A percentile compares a stretch with the other conserved stretches of the same genome.
Conservation (phyloP, 345 rosid species). For the Xanthoceras sorbifolium region DNA sequence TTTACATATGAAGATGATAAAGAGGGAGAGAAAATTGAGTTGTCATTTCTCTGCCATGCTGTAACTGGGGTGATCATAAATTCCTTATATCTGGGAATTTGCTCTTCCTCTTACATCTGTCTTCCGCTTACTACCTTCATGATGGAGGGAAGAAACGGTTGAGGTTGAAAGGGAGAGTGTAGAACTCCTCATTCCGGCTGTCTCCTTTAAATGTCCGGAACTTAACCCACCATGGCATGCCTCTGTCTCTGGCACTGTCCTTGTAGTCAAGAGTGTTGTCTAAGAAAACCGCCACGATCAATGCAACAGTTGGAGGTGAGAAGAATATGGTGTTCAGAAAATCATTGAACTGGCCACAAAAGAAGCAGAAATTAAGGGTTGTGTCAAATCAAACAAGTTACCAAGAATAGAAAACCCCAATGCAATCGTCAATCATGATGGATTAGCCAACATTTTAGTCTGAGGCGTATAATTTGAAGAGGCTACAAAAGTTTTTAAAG, state of each 20-base stretch:
- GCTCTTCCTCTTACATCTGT: conserved; percentile 22
- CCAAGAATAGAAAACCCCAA: too few species aligned
- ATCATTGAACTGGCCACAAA: conserved; percentile 77
- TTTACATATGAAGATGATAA: conserved; percentile 5
- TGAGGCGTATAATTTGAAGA: too few species aligned
- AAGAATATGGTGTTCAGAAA: conserved; percentile 91
- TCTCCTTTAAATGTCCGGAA: conserved; percentile 89
- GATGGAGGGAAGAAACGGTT: conserved; percentile 98
- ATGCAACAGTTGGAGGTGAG: conserved; percentile 85
- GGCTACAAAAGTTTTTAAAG: too few species aligned
- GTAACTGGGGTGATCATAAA: background rate
- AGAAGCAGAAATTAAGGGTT: background rate
- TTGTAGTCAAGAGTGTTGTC: conserved; percentile 94
- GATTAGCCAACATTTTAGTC: too few species aligned
- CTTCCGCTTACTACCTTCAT: conserved; percentile 29
- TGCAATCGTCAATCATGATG: too few species aligned
- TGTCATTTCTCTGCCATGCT: conserved; percentile 24
- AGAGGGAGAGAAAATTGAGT: conserved; percentile 23
- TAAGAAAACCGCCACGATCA: conserved; percentile 74
- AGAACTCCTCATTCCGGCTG: conserved; percentile 87
- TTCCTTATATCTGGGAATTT: conserved; percentile 33
- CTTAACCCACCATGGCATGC: conserved; percentile 97
- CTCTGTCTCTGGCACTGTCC: conserved; percentile 83
- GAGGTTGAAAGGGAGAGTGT: conserved; percentile 93
- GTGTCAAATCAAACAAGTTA: background rate